Percentiles rank a stretch among this genome's conserved stretches.
These are phyloP conservation scores for Kuraishia capsulata DNA, from an alignment of 805 yeast genomes.

Conservation along the genomic window DNA sequence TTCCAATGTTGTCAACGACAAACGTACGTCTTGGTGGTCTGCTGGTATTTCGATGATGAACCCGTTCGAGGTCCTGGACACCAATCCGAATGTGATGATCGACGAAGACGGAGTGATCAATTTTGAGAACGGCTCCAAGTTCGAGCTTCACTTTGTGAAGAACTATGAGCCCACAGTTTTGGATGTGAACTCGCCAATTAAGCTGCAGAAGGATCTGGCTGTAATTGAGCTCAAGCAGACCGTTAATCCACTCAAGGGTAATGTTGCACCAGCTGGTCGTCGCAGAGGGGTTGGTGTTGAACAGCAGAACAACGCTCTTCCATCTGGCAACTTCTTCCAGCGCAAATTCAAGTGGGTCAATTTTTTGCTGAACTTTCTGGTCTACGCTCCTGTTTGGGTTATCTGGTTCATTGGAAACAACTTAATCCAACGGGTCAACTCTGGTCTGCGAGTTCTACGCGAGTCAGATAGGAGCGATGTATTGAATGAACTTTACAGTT, in stretches of 20 bases:
- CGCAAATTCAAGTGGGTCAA: slow-evolving; percentile 39
- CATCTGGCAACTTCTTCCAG: slow-evolving; percentile 20
- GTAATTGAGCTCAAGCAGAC: neutral
- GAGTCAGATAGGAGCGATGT: slow-evolving; percentile 16
- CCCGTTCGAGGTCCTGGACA: slow-evolving; percentile 39
- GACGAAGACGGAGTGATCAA: slow-evolving; percentile 34
- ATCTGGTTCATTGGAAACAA: slow-evolving; percentile 41
- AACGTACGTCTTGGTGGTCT: slow-evolving; percentile 78
- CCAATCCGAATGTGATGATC: slow-evolving; percentile 22
- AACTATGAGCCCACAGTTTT: slow-evolving; percentile 51
- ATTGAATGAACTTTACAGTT: slow-evolving; percentile 7
- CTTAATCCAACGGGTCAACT: slow-evolving; percentile 26
- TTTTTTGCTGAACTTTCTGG: slow-evolving; percentile 31
- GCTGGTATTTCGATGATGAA: slow-evolving; percentile 58
- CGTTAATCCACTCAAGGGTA: neutral
- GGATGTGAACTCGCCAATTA: slow-evolving; percentile 38
- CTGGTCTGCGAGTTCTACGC: slow-evolving; percentile 17
- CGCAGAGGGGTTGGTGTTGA: neutral
- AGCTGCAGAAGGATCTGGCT: slow-evolving; percentile 2
- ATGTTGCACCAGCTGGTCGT: neutral
- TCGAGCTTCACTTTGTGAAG: slow-evolving; percentile 33
- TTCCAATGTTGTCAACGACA: slow-evolving; percentile 73
- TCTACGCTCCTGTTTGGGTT: slow-evolving; percentile 58
- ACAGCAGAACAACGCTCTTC: neutral
- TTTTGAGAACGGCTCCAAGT: slow-evolving; percentile 24